These are phyloP conservation scores for Beta vulgaris DNA, from an alignment of 148 eudicot genomes.

Conservation along the genomic window DNA sequence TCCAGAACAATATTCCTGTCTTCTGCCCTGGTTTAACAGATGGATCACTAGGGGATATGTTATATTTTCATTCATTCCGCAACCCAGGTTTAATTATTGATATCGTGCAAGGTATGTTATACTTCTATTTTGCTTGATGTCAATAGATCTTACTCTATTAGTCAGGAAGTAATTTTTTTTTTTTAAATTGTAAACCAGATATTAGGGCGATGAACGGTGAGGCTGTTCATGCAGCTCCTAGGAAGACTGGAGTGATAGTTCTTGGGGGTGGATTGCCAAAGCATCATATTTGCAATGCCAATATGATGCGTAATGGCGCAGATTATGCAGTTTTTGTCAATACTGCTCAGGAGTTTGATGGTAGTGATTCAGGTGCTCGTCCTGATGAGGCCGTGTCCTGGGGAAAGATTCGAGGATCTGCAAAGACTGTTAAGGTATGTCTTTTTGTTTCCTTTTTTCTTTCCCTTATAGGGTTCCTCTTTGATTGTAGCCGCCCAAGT, in stretches of 20 bases:
- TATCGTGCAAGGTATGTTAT: conserved; percentile 68
- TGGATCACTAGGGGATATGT: conserved; percentile 92
- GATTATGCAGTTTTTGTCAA: conserved; percentile 88
- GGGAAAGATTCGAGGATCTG: conserved; percentile 90
- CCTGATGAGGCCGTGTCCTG: conserved; percentile 85
- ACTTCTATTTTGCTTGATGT: not conserved
- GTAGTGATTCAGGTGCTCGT: conserved; percentile 91
- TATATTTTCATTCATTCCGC: conserved; percentile 77
- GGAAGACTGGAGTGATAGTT: conserved; percentile 89
- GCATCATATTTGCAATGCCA: conserved; percentile 88
- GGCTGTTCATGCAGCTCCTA: conserved; percentile 46
- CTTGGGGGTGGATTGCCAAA: conserved; percentile 90
- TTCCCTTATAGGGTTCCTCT: not conserved
- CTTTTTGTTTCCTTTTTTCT: not conserved
- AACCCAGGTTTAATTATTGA: conserved; percentile 81
- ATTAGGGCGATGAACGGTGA: conserved; percentile 77
- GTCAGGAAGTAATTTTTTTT: not conserved
- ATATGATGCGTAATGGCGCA: conserved; percentile 95
- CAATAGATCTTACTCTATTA: not conserved
- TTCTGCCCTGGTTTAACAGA: conserved; percentile 93
- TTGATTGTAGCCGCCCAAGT: not conserved
- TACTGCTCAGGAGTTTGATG: conserved; percentile 82
- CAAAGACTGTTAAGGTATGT: conserved; percentile 67
- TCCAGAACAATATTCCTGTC: conserved; percentile 78
- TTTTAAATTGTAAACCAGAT: conserved; percentile 44